phyloP scores from a whole-genome alignment of 1,284 basidiomycete genomes.

The Rhizoctonia solani region DNA sequence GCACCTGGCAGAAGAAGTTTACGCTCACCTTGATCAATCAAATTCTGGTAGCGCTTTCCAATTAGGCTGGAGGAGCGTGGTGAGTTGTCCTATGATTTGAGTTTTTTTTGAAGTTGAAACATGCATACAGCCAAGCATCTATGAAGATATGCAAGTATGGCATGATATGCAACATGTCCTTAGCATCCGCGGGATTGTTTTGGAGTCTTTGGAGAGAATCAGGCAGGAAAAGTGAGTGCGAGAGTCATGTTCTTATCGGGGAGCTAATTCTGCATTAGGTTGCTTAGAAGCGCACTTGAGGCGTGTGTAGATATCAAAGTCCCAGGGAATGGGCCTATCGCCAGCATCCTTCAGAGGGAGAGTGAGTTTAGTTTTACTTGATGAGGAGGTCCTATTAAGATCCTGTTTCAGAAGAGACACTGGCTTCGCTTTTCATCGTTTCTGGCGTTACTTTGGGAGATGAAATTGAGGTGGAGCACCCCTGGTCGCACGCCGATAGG shows the following conservation, averaged over 20 bases:
- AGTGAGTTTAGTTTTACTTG: conserved; percentile 38
- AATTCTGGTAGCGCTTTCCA: conserved; percentile 61
- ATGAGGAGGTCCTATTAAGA: not conserved
- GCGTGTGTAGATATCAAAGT: conserved; percentile 64
- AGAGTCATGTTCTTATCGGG: conserved; percentile 20
- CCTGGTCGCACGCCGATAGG: conserved; percentile 50
- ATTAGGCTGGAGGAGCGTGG: conserved; percentile 62
- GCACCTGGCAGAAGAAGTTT: conserved; percentile 90
- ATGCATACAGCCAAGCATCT: conserved; percentile 52
- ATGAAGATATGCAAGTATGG: conserved; percentile 58
- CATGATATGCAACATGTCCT: conserved; percentile 65
- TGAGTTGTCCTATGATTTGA: conserved; percentile 44
- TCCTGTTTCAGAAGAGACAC: conserved; percentile 54
- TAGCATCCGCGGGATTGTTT: conserved; percentile 57
- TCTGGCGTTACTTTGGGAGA: conserved; percentile 62
- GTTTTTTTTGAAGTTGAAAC: conserved; percentile 3
- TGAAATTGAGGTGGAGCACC: conserved; percentile 57
- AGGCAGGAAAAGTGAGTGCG: conserved; percentile 65
- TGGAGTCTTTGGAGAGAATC: conserved; percentile 69
- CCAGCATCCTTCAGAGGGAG: conserved; percentile 30
- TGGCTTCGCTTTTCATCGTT: conserved; percentile 77
- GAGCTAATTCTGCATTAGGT: conserved; percentile 48
- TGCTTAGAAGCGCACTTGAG: conserved; percentile 72
- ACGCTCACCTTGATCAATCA: conserved; percentile 47
- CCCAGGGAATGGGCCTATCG: conserved; percentile 42